A percentile compares a stretch with the other conserved stretches of the same genome.
Conservation (phyloP, 805 yeast species). For the Millerago galiae region DNA sequence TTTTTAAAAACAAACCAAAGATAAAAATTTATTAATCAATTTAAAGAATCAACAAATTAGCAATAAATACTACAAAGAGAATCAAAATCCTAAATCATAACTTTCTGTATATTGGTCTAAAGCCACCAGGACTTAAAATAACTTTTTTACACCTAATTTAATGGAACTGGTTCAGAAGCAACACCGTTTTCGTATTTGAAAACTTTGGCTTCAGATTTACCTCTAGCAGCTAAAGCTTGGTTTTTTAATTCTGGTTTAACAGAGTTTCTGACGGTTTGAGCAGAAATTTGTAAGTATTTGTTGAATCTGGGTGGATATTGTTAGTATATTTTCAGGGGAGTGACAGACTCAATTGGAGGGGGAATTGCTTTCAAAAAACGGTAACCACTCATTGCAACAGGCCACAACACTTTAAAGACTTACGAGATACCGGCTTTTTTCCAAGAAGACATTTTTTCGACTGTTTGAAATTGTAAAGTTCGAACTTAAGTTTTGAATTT, state of each 20-base stretch:
- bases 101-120: slow-evolving; percentile 3
- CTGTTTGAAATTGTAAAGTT: not conserved
- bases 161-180: slow-evolving; percentile 30
- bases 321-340: slow-evolving; percentile 3
- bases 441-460: slow-evolving; percentile 45
- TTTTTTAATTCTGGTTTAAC: slow-evolving; percentile 82
- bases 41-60: no score
- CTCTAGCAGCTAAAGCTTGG: slow-evolving; percentile 62
- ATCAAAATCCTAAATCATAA: slow-evolving; percentile 1
- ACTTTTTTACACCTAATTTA: slow-evolving; percentile 18
- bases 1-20: no score
- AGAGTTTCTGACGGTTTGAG: slow-evolving; percentile 80
- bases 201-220: slow-evolving; percentile 64
- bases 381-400: not conserved
- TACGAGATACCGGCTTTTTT: slow-evolving; percentile 63
- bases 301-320: slow-evolving; percentile 41
- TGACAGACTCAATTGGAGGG: not conserved
- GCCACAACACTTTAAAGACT: slow-evolving; percentile 17
- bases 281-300: slow-evolving; percentile 87
- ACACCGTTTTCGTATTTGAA: slow-evolving; percentile 69
- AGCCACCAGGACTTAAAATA: slow-evolving; percentile 4
- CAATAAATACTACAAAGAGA: not conserved
- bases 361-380: not conserved
- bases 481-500: not conserved
- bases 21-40: not conserved